Conservation (phyloP, 352 stramenopile species). For the Globisporangium canariense region DNA sequence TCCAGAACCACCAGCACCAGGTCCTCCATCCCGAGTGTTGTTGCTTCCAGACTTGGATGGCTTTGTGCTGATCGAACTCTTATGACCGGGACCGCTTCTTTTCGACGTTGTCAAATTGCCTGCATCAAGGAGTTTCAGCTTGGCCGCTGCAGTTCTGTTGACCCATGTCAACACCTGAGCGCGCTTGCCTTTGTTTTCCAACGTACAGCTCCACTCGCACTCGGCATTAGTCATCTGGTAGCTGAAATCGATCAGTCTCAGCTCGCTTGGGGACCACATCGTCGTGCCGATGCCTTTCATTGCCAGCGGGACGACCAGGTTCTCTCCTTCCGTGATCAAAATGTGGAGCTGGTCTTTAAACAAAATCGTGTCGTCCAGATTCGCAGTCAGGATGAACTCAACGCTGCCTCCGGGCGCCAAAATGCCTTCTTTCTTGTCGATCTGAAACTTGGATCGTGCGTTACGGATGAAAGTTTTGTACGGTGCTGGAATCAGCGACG, state of each 20-base stretch:
- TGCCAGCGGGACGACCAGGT: conserved; percentile 81
- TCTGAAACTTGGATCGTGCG: conserved; percentile 88
- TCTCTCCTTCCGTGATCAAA: conserved; percentile 90
- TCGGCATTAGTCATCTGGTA: conserved; percentile 88
- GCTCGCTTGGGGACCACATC: conserved; percentile 89
- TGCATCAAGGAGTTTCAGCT: conserved; percentile 33
- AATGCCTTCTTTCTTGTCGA: conserved; percentile 88
- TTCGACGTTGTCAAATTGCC: not conserved
- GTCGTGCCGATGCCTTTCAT: conserved; percentile 93
- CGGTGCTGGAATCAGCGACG: conserved; percentile 84
- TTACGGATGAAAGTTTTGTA: conserved; percentile 94
- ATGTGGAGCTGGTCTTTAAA: conserved; percentile 94
- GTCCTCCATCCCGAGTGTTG: conserved; percentile 6
- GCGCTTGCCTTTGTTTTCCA: conserved; percentile 95
- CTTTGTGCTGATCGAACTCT: conserved; percentile 28
- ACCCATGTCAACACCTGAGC: conserved; percentile 91
- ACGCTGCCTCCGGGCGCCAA: conserved; percentile 76
- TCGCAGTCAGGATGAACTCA: conserved; percentile 79
- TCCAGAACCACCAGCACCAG: not conserved
- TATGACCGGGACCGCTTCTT: conserved; percentile 15
- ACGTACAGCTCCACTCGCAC: conserved; percentile 91
- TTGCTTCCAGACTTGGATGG: not conserved
- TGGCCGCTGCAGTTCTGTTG: conserved; percentile 64
- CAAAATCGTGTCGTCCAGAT: conserved; percentile 91
- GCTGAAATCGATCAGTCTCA: conserved; percentile 89